Evolutionary conservation across 1,284 basidiomycete genomes (phyloP), one percentile per base, ranked within the genome.

Genomic region (Apiotrichum mycotoxinovorans): DNA sequence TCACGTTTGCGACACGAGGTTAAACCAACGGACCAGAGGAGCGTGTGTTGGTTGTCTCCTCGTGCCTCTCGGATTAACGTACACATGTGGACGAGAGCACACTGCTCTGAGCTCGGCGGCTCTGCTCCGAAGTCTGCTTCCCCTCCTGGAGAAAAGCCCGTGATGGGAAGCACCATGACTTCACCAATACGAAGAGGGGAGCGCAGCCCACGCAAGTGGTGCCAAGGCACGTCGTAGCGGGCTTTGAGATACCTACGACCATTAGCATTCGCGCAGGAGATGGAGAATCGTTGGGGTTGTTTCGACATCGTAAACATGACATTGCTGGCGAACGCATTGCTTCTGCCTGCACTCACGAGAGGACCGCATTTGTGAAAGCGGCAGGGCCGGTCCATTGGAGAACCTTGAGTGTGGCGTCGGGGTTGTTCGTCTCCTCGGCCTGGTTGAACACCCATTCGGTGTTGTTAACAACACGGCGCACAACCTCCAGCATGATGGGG

Each of bases 301-400:
- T 40, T 9, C 38, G 18, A 26, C 4, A 20, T 18, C n/a, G n/a
- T n/a, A n/a, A n/a, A n/a, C 12, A n/a, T 14, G 20, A n/a, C n/a
- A n/a, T n/a, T n/a, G n/a, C n/a, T n/a, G n/a, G n/a, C n/a, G n/a
- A n/a, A n/a, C n/a, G n/a, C n/a, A n/a, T n/a, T n/a, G n/a, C n/a
- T n/a, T n/a, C n/a, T n/a, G n/a, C n/a, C n/a, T 76, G 2, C 11
- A 48, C 46, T 48, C 34, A 78, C 30, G 73, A 71, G 40, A 78
- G 34, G 2, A 74, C 70, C 51, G 63, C 63, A 48, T 74, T 69
- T 8, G 73, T 64, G 59, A 73, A 74, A 4, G 72, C 63, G 7
- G 66, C 71, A 0, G 73, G 73, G 3, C 73, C 73, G 0, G 73
- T 72, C 73, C 73, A 74, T 48, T 78, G 75, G 69, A 78, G 70